Evolutionary conservation across 768 basidiomycete genomes (phyloP), one percentile per base, ranked within the genome.

Genomic region (Hericium rajendrae): DNA sequence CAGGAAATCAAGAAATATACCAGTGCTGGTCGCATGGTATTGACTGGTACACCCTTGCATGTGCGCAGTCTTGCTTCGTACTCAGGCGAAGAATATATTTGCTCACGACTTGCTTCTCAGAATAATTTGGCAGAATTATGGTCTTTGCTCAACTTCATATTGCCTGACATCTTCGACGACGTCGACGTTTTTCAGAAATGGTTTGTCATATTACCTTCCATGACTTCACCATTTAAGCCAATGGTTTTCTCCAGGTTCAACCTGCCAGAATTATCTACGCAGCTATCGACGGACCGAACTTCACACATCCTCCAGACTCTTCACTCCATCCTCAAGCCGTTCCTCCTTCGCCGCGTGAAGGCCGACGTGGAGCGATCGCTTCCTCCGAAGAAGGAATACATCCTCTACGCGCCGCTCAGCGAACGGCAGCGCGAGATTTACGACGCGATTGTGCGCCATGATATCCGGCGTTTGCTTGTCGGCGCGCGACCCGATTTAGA

Each of bases 1-100:
- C 78, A 79, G 57, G 92, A 95, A 69, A 87, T 99, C 63, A 94
- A 94, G 73, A 82, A 83, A 64, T 94, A 93, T 67, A 73, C 75
- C 1, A 85, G 85, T 55, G 91, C 88, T 0, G 91, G 92, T 43
- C 76, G 97, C 50, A 88, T 97, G 82, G 88, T 99, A 57, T 72
- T 99, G 60, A 98, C 94, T 0, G 97, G 97, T 32, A 99, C 97
- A 16, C 97, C 97, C 6, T 72, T 99, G 39, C 94, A 98, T 71
- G 94, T 94, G 59, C 56, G 62, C 38, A 84, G 71, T 13, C 18
- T 32, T 24, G 26, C 18, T 22, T 26, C 3, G 3, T 26, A 4
- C 26, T 26, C 26, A 26, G 26, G 5, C 26, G 26, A 4, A 26
- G 39, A 32, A 56, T 8, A 40, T 28, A n/a, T 41, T 56, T 54